Base-by-base conservation (phyloP, 1,284 basidiomycete genomes). In the Ustilago esculenta region DNA sequence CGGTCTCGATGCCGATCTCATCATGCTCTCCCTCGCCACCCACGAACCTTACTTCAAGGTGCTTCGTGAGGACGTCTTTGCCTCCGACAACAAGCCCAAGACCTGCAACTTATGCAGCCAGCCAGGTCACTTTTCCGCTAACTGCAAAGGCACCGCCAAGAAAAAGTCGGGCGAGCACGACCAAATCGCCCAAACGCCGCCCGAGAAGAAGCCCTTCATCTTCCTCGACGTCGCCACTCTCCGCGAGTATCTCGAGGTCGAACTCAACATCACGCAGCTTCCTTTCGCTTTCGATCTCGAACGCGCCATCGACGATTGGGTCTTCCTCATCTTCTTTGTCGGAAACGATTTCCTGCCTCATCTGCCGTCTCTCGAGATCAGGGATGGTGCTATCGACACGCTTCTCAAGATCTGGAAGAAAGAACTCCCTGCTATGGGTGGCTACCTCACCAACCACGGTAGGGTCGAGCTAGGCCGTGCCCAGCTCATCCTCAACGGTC, bases 291-390 rank as follows among this genome's bases (percentile, higher is more conserved):
- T 95, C 86, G 89, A 93, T 79, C 86, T 96, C 81, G 96, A 99
- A 84, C 89, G 91, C 82, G 94, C 96, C 32, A 92, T 99, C 83
- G 96, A 99, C 86, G 96, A 99, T 83, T 99, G 96, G 95, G 92
- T 99, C 76, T 89, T 99, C 81, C 86, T 99, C 78, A 98, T 98
- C 79, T 98, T 99, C 88, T 98, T 99, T 83, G 95, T 99, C 80
- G 96, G 96, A 76, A 99, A 99, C 85, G 96, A 99, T 85, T 99
- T 99, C 86, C 86, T 99, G 80, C 96, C 96, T 15, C 96, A 99
- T 85, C 86, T 99, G 63, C 96, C 96, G 20, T 92, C 90, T 59
- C 88, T 99, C 85, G 96, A 99, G 86, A 98, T 99, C 81, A 88
- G 96, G 76, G 96, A 99, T 85, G 96, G 95, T 55, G 96, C 95